Conservation (phyloP, 345 rosid species). For the Arabis hirsuta region DNA sequence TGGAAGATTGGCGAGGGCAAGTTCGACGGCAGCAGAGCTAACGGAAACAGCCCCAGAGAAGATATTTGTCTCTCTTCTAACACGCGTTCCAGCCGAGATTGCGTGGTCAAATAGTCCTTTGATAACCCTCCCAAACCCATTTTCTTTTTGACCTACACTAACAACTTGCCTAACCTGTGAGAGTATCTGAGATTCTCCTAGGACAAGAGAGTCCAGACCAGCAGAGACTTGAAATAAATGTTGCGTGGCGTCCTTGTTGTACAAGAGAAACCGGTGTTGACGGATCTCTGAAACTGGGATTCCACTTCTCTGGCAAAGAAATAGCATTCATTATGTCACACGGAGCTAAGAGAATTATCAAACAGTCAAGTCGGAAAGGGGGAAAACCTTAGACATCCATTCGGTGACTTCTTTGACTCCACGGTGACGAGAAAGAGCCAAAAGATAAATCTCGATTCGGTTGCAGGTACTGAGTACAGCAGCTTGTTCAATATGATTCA, state of each 20-base stretch:
- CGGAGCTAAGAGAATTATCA: not conserved
- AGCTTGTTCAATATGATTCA: constrained; percentile 90
- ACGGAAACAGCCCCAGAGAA: constrained; percentile 81
- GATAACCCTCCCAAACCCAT: constrained; percentile 69
- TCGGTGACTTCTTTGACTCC: constrained; percentile 86
- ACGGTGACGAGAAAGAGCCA: constrained; percentile 74
- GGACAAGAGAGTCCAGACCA: constrained; percentile 84
- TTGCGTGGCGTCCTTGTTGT: constrained; percentile 81
- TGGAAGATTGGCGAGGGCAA: constrained; percentile 71
- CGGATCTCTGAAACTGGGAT: constrained; percentile 67
- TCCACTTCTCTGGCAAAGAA: constrained; percentile 64
- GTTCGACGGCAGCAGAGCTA: constrained; percentile 83
- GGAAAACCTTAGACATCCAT: constrained; percentile 85
- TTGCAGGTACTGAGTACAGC: constrained; percentile 85
- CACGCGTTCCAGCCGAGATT: constrained; percentile 71
- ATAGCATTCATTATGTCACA: no score
- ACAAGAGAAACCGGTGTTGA: constrained; percentile 77
- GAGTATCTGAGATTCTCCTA: constrained; percentile 83
- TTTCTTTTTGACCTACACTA: constrained; percentile 68
- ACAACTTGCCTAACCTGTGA: constrained; percentile 84
- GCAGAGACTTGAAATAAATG: constrained; percentile 97
- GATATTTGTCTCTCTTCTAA: constrained; percentile 70
- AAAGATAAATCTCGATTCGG: constrained; percentile 74
- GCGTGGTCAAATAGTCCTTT: constrained; percentile 81
- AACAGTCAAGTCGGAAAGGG: not conserved